phyloP scores from a whole-genome alignment of 345 rosid species.

The Dipteronia dyeriana region DNA sequence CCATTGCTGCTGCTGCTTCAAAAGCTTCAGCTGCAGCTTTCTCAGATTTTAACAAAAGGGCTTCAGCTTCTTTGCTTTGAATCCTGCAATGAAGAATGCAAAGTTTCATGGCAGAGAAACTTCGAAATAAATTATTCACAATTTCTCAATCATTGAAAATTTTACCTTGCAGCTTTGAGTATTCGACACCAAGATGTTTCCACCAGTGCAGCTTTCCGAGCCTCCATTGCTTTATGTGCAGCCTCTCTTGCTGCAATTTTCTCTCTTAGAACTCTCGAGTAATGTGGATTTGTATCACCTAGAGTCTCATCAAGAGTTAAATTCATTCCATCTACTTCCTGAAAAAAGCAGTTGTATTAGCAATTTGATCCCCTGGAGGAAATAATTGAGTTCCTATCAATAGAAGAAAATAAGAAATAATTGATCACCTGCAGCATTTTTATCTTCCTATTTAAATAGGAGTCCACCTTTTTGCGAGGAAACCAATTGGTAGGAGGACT shows the following conservation, averaged over 20 bases:
- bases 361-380: neutral
- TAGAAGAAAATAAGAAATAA: neutral
- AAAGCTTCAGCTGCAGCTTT: slow-evolving; percentile 77
- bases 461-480: slow-evolving; percentile 77
- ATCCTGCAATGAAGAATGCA: slow-evolving; percentile 48
- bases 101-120: slow-evolving; percentile 1
- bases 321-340: slow-evolving; percentile 93
- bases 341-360: slow-evolving; percentile 22
- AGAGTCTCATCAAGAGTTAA: slow-evolving; percentile 90
- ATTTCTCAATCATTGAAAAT: neutral
- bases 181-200: slow-evolving; percentile 96
- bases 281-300: slow-evolving; percentile 86
- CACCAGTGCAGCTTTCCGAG: slow-evolving; percentile 85
- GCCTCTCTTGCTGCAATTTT: slow-evolving; percentile 93
- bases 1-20: slow-evolving; percentile 83
- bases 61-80: slow-evolving; percentile 73
- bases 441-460: slow-evolving; percentile 81
- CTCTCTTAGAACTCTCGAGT: slow-evolving; percentile 80
- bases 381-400: neutral
- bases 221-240: slow-evolving; percentile 81
- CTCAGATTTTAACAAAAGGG: slow-evolving; percentile 59
- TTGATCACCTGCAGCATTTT: slow-evolving; percentile 78
- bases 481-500: slow-evolving; percentile 82
- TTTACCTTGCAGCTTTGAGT: slow-evolving; percentile 86
- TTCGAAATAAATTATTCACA: neutral